A percentile compares a stretch with the other conserved stretches of the same genome.
phyloP scores from a whole-genome alignment of 176 grass and related monocot species.

The Musa acuminata region DNA sequence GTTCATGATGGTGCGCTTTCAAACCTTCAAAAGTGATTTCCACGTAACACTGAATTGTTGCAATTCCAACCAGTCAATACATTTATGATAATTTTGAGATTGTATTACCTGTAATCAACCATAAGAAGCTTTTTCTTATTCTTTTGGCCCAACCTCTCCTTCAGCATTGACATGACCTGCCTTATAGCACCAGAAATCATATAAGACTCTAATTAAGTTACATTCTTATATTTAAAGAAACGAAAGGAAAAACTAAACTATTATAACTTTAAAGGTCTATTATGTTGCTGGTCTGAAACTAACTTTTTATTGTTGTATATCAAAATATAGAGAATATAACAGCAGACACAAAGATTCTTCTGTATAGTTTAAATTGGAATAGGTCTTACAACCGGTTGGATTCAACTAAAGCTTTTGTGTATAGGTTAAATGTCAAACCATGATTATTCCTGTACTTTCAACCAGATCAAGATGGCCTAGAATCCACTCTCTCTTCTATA shows the following conservation, averaged over 20 bases:
- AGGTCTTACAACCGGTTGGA: not conserved
- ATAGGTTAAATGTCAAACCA: too few species aligned
- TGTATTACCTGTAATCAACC: constrained; percentile 70
- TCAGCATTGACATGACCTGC: constrained; percentile 81
- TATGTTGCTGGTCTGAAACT: not conserved
- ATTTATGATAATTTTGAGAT: not conserved
- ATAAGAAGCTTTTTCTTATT: constrained; percentile 67
- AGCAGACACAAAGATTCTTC: not conserved
- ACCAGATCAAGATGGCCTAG: too few species aligned
- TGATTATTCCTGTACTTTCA: too few species aligned
- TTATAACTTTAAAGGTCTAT: not conserved
- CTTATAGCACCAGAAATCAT: constrained; percentile 15
- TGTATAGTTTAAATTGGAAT: not conserved
- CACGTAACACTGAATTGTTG: not conserved
- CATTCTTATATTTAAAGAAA: constrained; percentile 6
- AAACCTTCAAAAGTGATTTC: not conserved
- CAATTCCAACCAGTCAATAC: not conserved
- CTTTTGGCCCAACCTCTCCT: constrained; percentile 77
- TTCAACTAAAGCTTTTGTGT: not conserved
- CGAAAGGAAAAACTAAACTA: not conserved
- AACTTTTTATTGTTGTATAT: not conserved
- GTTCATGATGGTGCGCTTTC: not conserved
- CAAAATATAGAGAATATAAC: not conserved
- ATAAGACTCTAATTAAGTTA: not conserved
- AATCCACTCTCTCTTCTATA: too few species aligned